Evolutionary conservation across 2,329 filamentous ascomycete genomes (phyloP).

Genomic region (Cyanodermella asteris): DNA sequence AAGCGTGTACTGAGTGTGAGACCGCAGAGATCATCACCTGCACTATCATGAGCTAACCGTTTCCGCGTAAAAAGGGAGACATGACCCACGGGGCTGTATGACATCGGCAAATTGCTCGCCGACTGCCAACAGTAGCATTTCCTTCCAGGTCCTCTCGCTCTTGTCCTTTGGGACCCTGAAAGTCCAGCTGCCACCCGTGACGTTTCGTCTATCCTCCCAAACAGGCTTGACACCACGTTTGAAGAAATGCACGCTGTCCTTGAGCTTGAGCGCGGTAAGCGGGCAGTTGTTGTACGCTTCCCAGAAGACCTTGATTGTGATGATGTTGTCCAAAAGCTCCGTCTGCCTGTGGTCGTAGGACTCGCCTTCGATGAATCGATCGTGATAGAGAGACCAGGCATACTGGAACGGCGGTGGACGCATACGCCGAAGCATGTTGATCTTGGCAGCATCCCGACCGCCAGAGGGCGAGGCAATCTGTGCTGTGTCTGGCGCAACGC

Average conservation of each 20-base stretch:
- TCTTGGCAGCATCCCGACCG: conserved; percentile 1
- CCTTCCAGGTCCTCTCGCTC: conserved; percentile 55
- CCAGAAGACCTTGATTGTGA: conserved; percentile 38
- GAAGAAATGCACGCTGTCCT: conserved; percentile 60
- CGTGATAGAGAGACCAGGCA: conserved; percentile 26
- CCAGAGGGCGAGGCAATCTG: conserved; percentile 1
- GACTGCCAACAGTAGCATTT: conserved; percentile 60
- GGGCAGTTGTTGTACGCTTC: conserved; percentile 64
- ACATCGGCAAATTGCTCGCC: conserved; percentile 59
- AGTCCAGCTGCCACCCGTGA: conserved; percentile 72
- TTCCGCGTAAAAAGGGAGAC: not conserved
- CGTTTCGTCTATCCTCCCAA: conserved; percentile 74
- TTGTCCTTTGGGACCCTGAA: conserved; percentile 66
- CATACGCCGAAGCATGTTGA: conserved; percentile 9
- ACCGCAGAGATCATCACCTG: conserved; percentile 73
- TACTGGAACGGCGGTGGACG: conserved; percentile 25
- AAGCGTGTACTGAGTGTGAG: conserved; percentile 73
- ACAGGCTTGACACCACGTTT: conserved; percentile 55
- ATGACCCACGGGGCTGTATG: conserved; percentile 41
- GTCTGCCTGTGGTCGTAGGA: conserved; percentile 16
- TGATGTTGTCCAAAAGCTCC: conserved; percentile 18
- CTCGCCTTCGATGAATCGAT: no score
- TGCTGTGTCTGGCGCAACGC: no score
- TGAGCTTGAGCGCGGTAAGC: conserved; percentile 52
- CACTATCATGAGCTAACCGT: conserved; percentile 1